phyloP scores from a whole-genome alignment of 768 basidiomycete species.

The Leccinum ochraceum region DNA sequence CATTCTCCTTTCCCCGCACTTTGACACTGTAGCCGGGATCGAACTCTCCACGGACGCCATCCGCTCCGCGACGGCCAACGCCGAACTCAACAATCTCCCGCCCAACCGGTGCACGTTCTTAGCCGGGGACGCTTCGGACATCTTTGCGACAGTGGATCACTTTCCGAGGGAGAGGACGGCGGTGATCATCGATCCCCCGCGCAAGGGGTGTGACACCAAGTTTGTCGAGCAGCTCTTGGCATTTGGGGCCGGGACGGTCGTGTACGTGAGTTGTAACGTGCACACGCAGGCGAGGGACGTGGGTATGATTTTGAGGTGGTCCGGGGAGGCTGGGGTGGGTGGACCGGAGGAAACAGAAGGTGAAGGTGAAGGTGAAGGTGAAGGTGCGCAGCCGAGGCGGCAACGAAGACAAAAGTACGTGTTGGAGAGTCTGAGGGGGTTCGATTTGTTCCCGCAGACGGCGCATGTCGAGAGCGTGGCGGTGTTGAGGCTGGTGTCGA shows the following conservation, averaged over 20 bases:
- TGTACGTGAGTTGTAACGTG: conserved; percentile 95
- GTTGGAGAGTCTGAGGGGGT: conserved; percentile 82
- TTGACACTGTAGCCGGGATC: conserved; percentile 80
- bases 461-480: conserved; percentile 90
- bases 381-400: conserved; percentile 14
- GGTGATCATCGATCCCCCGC: conserved; percentile 85
- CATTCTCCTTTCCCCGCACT: conserved; percentile 75
- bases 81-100: conserved; percentile 60
- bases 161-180: conserved; percentile 71
- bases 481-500: conserved; percentile 51
- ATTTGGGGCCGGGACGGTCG: conserved; percentile 68
- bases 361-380: conserved; percentile 22
- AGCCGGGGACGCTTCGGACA: conserved; percentile 82
- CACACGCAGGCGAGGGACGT: conserved; percentile 92
- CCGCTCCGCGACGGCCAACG: conserved; percentile 65
- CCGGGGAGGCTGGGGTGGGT: conserved; percentile 38
- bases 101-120: conserved; percentile 62
- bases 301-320: conserved; percentile 61
- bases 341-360: conserved; percentile 31
- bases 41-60: conserved; percentile 80
- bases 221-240: conserved; percentile 76
- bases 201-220: conserved; percentile 88
- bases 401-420: conserved; percentile 51
- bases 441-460: conserved; percentile 96
- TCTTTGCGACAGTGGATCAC: conserved; percentile 65